phyloP scores from a whole-genome alignment of 1,284 basidiomycete genomes.

The Boletus mariae region DNA sequence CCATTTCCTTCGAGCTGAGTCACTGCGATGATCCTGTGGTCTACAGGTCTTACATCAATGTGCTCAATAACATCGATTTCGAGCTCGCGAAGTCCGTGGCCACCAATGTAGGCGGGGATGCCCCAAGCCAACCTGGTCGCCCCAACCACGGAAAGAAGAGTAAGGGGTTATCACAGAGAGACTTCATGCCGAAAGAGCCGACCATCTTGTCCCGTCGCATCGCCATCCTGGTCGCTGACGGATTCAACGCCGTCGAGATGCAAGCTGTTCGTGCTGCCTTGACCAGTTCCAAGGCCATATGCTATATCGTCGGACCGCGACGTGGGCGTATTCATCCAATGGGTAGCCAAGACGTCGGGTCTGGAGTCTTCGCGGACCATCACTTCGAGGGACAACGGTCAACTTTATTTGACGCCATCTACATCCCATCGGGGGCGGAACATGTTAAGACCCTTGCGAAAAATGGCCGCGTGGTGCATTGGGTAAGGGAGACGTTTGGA shows the following conservation, averaged over 20 bases:
- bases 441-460: constrained; percentile 49
- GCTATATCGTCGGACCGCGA: constrained; percentile 66
- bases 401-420: constrained; percentile 76
- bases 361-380: constrained; percentile 55
- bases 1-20: constrained; percentile 74
- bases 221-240: constrained; percentile 71
- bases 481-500: constrained; percentile 74
- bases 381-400: constrained; percentile 75
- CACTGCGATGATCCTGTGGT: constrained; percentile 75
- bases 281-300: constrained; percentile 50
- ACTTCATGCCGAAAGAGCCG: constrained; percentile 56
- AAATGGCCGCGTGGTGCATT: constrained; percentile 63
- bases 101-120: constrained; percentile 54
- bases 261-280: constrained; percentile 54
- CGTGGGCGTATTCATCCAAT: constrained; percentile 56
- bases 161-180: constrained; percentile 55
- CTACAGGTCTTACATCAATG: constrained; percentile 60
- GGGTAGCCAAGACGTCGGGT: constrained; percentile 30
- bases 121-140: constrained; percentile 46
- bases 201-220: constrained; percentile 68
- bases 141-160: constrained; percentile 57
- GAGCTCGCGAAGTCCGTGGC: constrained; percentile 67
- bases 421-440: constrained; percentile 63
- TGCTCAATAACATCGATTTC: constrained; percentile 68
- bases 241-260: constrained; percentile 62